Conservation (phyloP, 257 asterid species). For the Solanum pinnatisectum region DNA sequence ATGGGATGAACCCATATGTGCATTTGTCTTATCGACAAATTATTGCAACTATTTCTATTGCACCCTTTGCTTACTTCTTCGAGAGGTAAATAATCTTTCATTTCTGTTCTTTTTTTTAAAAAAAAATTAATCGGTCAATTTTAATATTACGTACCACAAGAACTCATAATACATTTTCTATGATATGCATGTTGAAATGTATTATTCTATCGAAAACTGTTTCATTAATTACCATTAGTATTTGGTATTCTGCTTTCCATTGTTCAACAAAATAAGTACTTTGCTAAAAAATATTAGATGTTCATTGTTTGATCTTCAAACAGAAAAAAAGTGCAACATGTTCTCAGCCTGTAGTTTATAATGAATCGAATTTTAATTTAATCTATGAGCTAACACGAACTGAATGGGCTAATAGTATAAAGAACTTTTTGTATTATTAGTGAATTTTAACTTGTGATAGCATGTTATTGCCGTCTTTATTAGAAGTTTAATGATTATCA, state of each 20-base stretch:
- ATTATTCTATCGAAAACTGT: neutral
- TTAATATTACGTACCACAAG: neutral
- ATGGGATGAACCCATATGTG: slow-evolving; percentile 83
- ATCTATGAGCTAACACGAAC: neutral
- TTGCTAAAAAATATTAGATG: neutral
- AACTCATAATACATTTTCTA: neutral
- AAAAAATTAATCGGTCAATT: too few relatives aligned
- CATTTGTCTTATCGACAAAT: slow-evolving; percentile 83
- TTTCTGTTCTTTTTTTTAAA: neutral
- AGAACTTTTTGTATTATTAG: too few relatives aligned
- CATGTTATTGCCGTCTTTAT: neutral
- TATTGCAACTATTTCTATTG: slow-evolving; percentile 45
- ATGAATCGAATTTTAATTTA: neutral
- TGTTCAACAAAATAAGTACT: neutral
- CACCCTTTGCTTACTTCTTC: slow-evolving; percentile 66
- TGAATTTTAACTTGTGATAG: neutral
- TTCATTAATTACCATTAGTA: neutral
- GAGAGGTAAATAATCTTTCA: slow-evolving; percentile 48
- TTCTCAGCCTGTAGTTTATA: neutral
- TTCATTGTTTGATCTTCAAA: neutral
- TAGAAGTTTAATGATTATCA: neutral
- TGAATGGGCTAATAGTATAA: neutral
- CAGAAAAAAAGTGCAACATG: neutral
- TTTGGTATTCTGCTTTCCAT: neutral
- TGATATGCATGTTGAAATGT: neutral